These are phyloP conservation scores for Mucor ambiguus DNA, from an alignment of 371 early-diverging fungal species.

Conservation along the genomic window DNA sequence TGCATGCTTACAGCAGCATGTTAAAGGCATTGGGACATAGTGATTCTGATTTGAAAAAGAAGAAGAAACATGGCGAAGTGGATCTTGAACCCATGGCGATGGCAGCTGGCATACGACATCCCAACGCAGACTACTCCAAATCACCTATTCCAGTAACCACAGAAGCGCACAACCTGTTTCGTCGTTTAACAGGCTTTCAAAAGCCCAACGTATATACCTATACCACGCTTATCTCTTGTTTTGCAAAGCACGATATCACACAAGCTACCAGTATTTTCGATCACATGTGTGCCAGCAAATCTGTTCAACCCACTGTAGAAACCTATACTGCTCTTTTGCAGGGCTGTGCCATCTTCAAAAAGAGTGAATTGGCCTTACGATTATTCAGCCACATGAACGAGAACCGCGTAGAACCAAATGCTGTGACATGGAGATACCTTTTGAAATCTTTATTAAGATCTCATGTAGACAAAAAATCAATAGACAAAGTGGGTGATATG, in stretches of 20 bases:
- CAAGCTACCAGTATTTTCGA: constrained; percentile 41
- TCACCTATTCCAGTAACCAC: constrained; percentile 23
- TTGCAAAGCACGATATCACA: constrained; percentile 40
- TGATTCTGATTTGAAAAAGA: constrained; percentile 17
- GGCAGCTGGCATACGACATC: constrained; percentile 24
- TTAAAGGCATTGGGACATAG: constrained; percentile 25
- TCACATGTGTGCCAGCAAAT: constrained; percentile 40
- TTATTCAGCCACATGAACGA: constrained; percentile 45
- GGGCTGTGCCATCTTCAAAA: constrained; percentile 49
- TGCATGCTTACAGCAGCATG: constrained; percentile 39
- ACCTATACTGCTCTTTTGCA: constrained; percentile 48
- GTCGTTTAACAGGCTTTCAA: constrained; percentile 41
- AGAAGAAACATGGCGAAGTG: neutral
- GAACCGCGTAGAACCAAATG: constrained; percentile 37
- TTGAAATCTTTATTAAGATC: constrained; percentile 42
- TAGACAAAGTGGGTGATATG: constrained; percentile 35
- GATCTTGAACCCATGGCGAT: constrained; percentile 11
- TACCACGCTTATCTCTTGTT: constrained; percentile 51
- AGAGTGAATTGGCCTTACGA: constrained; percentile 31
- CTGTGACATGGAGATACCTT: constrained; percentile 43
- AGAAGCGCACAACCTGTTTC: constrained; percentile 38
- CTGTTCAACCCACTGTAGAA: constrained; percentile 37
- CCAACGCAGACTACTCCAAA: constrained; percentile 9
- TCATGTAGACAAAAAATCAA: constrained; percentile 30
- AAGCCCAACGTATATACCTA: constrained; percentile 49